Base-by-base conservation (phyloP, 345 rosid species). In the Trapa incisa region DNA sequence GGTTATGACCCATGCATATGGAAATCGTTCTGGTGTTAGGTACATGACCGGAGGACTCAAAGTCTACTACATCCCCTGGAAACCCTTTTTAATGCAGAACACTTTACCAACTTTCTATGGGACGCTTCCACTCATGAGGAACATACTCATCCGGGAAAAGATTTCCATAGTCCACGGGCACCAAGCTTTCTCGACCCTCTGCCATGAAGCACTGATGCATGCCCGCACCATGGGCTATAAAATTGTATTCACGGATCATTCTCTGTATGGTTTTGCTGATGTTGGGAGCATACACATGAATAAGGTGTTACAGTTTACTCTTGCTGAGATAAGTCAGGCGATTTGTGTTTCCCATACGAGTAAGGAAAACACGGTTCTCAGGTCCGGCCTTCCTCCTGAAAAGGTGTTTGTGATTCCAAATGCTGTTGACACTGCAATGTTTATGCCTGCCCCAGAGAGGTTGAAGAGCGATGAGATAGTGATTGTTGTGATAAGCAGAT, bases 401-500 rank as follows among this genome's bases (percentile, higher is more conserved):
- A 94, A 87, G 84, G 97, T 89, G 70, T 94, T 77, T 70, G 87
- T 91, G 71, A 81, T 91, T 70, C 97, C 97, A 41, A 94, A 94
- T 91, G 99, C 95, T 38, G 99, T 94, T 77, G 99, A 94, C 78
- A 91, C 97, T 36, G 95, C 96, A 66, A 91, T 94, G 99, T 94
- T 94, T 73, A 86, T 76, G 72, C 97, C 99, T 50, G 91, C 89
- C 66, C 68, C 74, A 36, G 78, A 76, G 58, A 76, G 87, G 41
- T 92, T 83, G 3, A 69, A 75, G 74, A 75, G 73, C 52, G 75
- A 83, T 72, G 89, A 85, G 67, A 87, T 94, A 36, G 74, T 92
- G 66, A 89, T 94, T 69, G 89, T 94, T 73, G 93, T 94, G 62
- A 86, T 94, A 75, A 91, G 99, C 79, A 83, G 97, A 81, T 70